Conservation (phyloP, 2,329 filamentous ascomycete genomes). For the Cadophora sp. region DNA sequence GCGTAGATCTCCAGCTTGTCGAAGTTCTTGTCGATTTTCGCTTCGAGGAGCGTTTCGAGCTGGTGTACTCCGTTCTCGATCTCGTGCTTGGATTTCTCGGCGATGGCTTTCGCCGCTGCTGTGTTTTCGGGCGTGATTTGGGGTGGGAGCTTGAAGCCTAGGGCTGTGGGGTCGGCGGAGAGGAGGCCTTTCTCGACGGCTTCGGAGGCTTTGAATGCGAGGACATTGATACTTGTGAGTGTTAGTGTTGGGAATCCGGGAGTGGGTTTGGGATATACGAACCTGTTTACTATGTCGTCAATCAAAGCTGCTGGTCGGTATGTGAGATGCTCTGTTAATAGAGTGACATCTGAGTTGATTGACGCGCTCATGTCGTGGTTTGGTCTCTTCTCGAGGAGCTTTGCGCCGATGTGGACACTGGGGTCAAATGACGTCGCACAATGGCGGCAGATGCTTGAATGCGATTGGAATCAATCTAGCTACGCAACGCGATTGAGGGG, state of each 20-base stretch:
- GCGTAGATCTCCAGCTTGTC: slow-evolving; percentile 91
- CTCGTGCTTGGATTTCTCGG: slow-evolving; percentile 66
- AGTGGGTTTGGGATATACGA: neutral
- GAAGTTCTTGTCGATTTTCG: slow-evolving; percentile 83
- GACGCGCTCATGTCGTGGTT: slow-evolving; percentile 37
- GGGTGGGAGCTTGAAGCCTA: slow-evolving; percentile 76
- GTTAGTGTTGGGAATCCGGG: slow-evolving; percentile 57
- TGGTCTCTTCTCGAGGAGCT: neutral
- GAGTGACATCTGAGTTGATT: slow-evolving; percentile 54
- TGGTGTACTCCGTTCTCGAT: slow-evolving; percentile 89
- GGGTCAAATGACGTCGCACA: neutral
- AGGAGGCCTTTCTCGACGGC: slow-evolving; percentile 85
- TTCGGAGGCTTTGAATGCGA: slow-evolving; percentile 88
- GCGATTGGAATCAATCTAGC: neutral
- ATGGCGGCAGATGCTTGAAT: neutral
- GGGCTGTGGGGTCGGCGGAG: slow-evolving; percentile 71
- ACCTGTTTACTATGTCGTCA: slow-evolving; percentile 20
- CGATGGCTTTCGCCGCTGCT: slow-evolving; percentile 49
- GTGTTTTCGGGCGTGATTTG: slow-evolving; percentile 49
- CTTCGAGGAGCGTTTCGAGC: slow-evolving; percentile 81
- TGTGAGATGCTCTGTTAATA: slow-evolving; percentile 94
- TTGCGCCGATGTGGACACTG: slow-evolving; percentile 15
- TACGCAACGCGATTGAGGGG: neutral
- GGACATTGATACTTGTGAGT: slow-evolving; percentile 96
- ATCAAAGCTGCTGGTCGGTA: slow-evolving; percentile 75